Conservation (phyloP, 345 rosid species). For the Salix arbutifolia region DNA sequence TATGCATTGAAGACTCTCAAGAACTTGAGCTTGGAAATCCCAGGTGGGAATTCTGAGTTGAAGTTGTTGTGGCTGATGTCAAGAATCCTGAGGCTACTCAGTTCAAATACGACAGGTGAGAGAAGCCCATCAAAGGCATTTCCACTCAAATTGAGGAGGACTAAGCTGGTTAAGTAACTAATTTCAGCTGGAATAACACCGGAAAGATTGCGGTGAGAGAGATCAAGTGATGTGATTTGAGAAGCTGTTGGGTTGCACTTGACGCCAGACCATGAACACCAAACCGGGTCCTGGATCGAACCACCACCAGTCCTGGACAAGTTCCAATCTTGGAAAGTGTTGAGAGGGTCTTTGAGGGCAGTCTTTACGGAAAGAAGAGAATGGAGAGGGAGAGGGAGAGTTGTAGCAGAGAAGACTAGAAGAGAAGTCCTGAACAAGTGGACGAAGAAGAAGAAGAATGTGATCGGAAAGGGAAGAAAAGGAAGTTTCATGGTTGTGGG, state of each 20-base stretch:
- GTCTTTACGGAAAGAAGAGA: constrained; percentile 73
- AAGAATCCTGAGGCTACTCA: constrained; percentile 48
- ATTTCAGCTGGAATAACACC: constrained; percentile 63
- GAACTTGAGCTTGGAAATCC: constrained; percentile 70
- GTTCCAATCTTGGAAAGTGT: constrained; percentile 71
- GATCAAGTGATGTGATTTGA: constrained; percentile 65
- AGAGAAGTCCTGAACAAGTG: constrained; percentile 37
- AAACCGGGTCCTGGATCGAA: constrained; percentile 30
- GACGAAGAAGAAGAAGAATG: constrained; percentile 36
- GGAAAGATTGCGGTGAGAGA: constrained; percentile 66
- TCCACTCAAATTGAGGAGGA: constrained; percentile 65
- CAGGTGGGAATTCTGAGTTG: constrained; percentile 64
- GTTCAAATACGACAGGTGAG: constrained; percentile 52
- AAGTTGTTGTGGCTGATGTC: constrained; percentile 86
- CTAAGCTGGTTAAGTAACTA: constrained; percentile 48
- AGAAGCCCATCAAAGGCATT: constrained; percentile 61
- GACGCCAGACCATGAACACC: constrained; percentile 93
- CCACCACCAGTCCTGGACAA: constrained; percentile 28
- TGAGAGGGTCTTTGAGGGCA: constrained; percentile 52
- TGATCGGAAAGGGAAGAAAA: constrained; percentile 30
- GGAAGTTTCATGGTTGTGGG: constrained; percentile 48
- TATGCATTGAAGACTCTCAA: constrained; percentile 61
- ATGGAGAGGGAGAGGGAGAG: constrained; percentile 50
- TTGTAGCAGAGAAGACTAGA: constrained; percentile 22
- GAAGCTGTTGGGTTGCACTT: constrained; percentile 49